phyloP scores from a whole-genome alignment of 441 rosid genomes.

The Mallotus japonicus region DNA sequence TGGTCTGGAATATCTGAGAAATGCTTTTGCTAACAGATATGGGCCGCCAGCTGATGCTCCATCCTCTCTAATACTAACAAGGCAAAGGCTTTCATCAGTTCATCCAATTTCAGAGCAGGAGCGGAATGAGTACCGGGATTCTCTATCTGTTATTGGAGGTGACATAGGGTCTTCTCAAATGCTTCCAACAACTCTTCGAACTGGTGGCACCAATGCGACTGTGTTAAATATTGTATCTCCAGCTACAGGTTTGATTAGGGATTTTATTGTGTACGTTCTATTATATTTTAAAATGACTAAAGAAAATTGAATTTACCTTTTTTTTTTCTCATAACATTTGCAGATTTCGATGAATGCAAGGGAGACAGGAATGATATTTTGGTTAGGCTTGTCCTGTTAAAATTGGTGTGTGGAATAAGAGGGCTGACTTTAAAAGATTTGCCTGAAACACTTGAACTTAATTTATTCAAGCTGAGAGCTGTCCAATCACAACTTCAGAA shows the following conservation, averaged over 20 bases:
- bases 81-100: conserved; percentile 56
- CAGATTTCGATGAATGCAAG: conserved; percentile 55
- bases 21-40: conserved; percentile 51
- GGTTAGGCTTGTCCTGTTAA: conserved; percentile 63
- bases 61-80: conserved; percentile 47
- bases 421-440: conserved; percentile 55
- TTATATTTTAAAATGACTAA: background rate
- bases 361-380: conserved; percentile 59
- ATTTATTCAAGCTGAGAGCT: conserved; percentile 55
- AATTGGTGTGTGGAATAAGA: conserved; percentile 50
- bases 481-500: conserved; percentile 75
- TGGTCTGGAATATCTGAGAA: conserved; percentile 65
- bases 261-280: background rate
- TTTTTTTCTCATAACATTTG: background rate
- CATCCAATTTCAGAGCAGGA: conserved; percentile 44
- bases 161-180: conserved; percentile 35
- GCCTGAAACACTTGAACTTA: conserved; percentile 68
- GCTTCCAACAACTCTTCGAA: conserved; percentile 45
- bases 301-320: background rate
- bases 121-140: conserved; percentile 63
- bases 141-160: conserved; percentile 38
- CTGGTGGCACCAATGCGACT: conserved; percentile 23
- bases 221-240: background rate
- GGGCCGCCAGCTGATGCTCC: conserved; percentile 51
- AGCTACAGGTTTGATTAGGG: conserved; percentile 17